A percentile compares a stretch with the other conserved stretches of the same genome.
These are phyloP conservation scores for Pseudogymnoascus sp. DNA, from an alignment of 2,329 filamentous ascomycete species.

Conservation along the genomic window DNA sequence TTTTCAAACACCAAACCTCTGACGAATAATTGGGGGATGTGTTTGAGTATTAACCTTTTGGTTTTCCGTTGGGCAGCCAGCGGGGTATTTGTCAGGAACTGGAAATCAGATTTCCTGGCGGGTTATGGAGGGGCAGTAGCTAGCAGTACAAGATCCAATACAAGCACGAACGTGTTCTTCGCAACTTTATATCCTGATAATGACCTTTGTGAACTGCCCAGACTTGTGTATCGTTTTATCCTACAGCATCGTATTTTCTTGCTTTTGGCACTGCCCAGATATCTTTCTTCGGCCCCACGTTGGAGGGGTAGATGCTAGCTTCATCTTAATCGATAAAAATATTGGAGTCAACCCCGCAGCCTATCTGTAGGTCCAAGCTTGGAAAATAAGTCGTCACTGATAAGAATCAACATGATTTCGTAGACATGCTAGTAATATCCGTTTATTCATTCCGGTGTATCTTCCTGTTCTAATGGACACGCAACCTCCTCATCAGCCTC, in stretches of 20 bases:
- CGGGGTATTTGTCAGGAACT: neutral
- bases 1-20: neutral
- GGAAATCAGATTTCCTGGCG: conserved; percentile 7
- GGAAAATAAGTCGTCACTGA: neutral
- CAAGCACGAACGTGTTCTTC: conserved; percentile 19
- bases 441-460: neutral
- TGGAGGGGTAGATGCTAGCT: neutral
- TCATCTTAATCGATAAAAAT: neutral
- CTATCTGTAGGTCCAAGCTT: conserved; percentile 2
- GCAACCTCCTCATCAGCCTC: neutral
- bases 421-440: neutral
- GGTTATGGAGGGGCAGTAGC: conserved; percentile 21
- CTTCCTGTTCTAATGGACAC: neutral
- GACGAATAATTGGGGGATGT: conserved; percentile 7
- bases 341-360: neutral
- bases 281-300: neutral
- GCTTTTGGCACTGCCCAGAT: neutral
- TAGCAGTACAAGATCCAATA: conserved; percentile 22
- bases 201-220: neutral
- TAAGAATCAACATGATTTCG: neutral
- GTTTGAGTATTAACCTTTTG: neutral
- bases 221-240: neutral
- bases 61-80: neutral
- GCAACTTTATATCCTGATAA: conserved; percentile 15
- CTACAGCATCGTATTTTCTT: neutral